phyloP scores from a whole-genome alignment of 1,139 yeast genomes.

The Candida labiduridarum region DNA sequence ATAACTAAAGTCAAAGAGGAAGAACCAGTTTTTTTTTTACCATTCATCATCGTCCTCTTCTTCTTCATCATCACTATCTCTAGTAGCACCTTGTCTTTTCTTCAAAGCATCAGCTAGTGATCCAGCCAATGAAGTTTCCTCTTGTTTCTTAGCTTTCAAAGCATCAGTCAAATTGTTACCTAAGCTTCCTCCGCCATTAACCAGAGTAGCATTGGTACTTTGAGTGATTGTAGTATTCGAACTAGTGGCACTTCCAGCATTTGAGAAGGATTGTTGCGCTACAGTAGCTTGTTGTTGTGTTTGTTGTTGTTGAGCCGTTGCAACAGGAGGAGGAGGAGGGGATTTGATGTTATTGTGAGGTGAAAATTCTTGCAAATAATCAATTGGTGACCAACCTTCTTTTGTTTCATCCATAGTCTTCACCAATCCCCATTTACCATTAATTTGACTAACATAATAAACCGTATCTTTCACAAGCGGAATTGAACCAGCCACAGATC shows the following conservation, averaged over 20 bases:
- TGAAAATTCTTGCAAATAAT: constrained; percentile 72
- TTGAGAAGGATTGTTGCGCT: constrained; percentile 11
- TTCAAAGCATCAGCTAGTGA: constrained; percentile 90
- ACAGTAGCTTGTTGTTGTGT: constrained; percentile 6
- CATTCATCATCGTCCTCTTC: constrained; percentile 64
- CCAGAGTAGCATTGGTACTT: constrained; percentile 16
- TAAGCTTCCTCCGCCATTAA: constrained; percentile 27
- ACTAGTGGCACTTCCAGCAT: constrained; percentile 17
- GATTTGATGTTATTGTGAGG: constrained; percentile 28
- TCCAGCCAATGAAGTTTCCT: constrained; percentile 70
- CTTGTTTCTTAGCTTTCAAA: constrained; percentile 64
- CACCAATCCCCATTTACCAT: constrained; percentile 90
- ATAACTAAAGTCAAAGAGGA: no score
- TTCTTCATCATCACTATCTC: constrained; percentile 74
- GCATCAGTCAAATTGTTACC: constrained; percentile 79
- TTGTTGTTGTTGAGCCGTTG: constrained; percentile 20
- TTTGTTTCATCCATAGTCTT: constrained; percentile 70
- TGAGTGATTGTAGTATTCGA: constrained; percentile 16
- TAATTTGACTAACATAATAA: constrained; percentile 68
- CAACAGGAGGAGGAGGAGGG: constrained; percentile 41
- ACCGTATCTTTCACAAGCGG: constrained; percentile 77
- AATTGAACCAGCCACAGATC: constrained; percentile 79
- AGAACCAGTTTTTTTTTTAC: constrained; percentile 16
- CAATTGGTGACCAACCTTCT: constrained; percentile 98
- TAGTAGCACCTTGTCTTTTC: constrained; percentile 78